These are phyloP conservation scores for Meyerozyma carpophila DNA, from an alignment of 1,139 yeast species.

Conservation along the genomic window DNA sequence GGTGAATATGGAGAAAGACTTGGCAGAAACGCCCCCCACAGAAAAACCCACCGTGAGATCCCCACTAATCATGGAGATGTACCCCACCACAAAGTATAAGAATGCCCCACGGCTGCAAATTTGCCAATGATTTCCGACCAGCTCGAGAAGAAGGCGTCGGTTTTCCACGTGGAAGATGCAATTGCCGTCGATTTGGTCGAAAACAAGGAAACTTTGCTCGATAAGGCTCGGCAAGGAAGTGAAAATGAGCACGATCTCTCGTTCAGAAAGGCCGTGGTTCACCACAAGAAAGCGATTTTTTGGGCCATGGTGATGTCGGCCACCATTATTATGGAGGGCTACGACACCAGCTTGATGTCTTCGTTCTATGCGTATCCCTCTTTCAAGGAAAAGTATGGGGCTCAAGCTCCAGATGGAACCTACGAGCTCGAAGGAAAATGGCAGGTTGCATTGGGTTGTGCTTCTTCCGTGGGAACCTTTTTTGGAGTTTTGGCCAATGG, in stretches of 20 bases:
- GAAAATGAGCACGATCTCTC: constrained; percentile 15
- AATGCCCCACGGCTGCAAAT: no score
- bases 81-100: no score
- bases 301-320: constrained; percentile 20
- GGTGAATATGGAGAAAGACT: no score
- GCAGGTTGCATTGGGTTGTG: constrained; percentile 19
- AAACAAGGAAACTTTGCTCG: background rate
- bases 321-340: constrained; percentile 23
- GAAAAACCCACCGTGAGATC: no score
- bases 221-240: constrained; percentile 14
- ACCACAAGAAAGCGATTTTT: constrained; percentile 16
- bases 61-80: no score
- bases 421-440: constrained; percentile 17
- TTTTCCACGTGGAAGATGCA: no score
- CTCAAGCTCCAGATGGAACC: constrained; percentile 6
- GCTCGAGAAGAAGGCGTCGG: no score
- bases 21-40: no score
- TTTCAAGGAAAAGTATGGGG: constrained; percentile 17
- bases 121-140: no score
- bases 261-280: constrained; percentile 12
- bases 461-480: constrained; percentile 17
- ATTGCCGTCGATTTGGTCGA: background rate
- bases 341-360: constrained; percentile 16
- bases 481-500: constrained; percentile 20
- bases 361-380: constrained; percentile 20